Evolutionary conservation across 805 yeast genomes (phyloP).

Genomic region (Ogataea parapolymorpha): DNA sequence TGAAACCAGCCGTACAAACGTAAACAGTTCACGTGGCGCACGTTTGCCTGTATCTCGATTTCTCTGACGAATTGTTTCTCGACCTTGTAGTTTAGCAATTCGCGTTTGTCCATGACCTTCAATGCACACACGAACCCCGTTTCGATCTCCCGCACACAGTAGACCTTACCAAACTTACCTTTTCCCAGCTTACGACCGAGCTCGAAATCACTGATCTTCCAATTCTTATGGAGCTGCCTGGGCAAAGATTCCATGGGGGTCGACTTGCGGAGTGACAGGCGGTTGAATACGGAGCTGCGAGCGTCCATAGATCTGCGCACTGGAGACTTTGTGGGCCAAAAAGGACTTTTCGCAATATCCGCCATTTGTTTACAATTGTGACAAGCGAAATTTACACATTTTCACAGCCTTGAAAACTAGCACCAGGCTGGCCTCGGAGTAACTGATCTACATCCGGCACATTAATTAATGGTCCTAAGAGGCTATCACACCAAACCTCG

Average conservation of each 20-base stretch:
- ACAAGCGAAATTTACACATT: not conserved
- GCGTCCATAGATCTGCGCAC: constrained; percentile 1
- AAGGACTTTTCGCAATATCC: constrained; percentile 6
- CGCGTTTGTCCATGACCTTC: constrained; percentile 86
- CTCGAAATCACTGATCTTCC: constrained; percentile 60
- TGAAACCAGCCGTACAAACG: constrained; percentile 81
- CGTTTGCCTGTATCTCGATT: constrained; percentile 80
- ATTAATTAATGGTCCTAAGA: too few relatives aligned
- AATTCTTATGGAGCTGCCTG: constrained; percentile 13
- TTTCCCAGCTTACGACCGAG: constrained; percentile 85
- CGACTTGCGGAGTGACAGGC: constrained; percentile 21
- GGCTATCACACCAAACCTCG: too few relatives aligned
- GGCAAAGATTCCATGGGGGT: constrained; percentile 15
- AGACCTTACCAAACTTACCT: constrained; percentile 92
- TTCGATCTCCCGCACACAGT: constrained; percentile 73
- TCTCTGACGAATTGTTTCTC: constrained; percentile 87
- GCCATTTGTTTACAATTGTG: constrained; percentile 7
- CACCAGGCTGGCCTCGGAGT: not conserved
- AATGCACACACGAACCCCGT: constrained; percentile 85
- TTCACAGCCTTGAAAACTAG: constrained; percentile 2
- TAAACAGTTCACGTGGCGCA: constrained; percentile 78
- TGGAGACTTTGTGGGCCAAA: constrained; percentile 4
- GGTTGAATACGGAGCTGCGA: constrained; percentile 18
- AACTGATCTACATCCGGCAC: not conserved
- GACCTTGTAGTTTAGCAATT: constrained; percentile 67